Conservation (phyloP, 148 eudicot species). For the Rhododendron griersonianum region DNA sequence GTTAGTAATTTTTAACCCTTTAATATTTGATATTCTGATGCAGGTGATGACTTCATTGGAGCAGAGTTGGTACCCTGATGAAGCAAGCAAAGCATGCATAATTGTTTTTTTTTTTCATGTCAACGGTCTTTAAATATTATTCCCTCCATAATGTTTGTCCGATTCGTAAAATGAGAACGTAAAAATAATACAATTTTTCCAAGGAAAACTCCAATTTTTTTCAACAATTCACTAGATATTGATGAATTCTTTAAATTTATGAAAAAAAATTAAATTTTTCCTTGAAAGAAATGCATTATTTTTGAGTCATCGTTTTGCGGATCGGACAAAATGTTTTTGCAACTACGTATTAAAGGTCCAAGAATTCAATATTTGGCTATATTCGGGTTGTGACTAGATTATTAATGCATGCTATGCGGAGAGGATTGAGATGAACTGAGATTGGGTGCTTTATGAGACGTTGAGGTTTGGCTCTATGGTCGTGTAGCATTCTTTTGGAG, state of each 20-base stretch:
- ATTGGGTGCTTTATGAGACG: too few species aligned
- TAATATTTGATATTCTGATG: neutral
- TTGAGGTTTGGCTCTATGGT: neutral
- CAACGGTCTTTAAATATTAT: neutral
- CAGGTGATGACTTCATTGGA: constrained; percentile 12
- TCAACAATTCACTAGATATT: too few species aligned
- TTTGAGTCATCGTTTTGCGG: too few species aligned
- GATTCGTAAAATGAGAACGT: fast-evolving
- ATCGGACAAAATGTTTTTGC: neutral
- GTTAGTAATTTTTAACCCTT: neutral
- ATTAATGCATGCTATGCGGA: neutral
- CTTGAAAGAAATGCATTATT: too few species aligned
- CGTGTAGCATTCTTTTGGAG: neutral
- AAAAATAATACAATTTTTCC: too few species aligned
- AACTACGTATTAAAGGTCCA: neutral
- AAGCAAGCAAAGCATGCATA: constrained; percentile 1
- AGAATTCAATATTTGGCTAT: neutral
- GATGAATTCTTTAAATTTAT: too few species aligned
- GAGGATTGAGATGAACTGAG: neutral
- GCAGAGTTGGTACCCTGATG: neutral
- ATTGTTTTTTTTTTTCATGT: neutral
- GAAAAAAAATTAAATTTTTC: too few species aligned
- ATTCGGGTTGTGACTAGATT: neutral
- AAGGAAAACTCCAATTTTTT: too few species aligned
- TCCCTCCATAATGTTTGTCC: too few species aligned